These are phyloP conservation scores for Cryphonectria carpinicola DNA, from an alignment of 2,329 filamentous ascomycete genomes.

Conservation along the genomic window DNA sequence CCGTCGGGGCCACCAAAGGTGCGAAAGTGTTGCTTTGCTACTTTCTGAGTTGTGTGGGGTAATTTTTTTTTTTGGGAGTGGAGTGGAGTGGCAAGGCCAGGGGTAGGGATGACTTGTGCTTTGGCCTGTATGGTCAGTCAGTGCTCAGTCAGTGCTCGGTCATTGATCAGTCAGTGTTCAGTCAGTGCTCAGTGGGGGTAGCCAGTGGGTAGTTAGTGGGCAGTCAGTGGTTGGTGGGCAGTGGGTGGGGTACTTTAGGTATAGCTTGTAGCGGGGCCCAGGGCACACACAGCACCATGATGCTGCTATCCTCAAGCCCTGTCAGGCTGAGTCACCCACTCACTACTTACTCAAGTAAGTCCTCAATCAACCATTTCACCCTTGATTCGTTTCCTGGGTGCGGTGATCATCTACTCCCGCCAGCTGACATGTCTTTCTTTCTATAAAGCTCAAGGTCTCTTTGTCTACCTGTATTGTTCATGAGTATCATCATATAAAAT, in stretches of 20 bases:
- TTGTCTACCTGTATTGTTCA: background rate
- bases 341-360: background rate
- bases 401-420: no score
- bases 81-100: constrained; percentile 12
- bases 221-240: background rate
- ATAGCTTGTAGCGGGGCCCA: background rate
- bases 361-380: no score
- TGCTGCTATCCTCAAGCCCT: background rate
- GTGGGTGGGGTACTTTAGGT: background rate
- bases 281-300: background rate
- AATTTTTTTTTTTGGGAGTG: constrained; percentile 22
- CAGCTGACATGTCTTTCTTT: background rate
- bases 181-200: background rate
- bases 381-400: no score
- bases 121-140: background rate
- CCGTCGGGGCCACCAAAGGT: background rate
- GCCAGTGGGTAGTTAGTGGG: background rate
- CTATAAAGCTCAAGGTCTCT: background rate
- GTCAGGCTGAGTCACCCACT: background rate
- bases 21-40: constrained; percentile 6
- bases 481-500: background rate
- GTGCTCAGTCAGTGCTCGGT: background rate
- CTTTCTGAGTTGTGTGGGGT: constrained; percentile 21
- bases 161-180: no score
- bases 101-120: background rate